phyloP scores from a whole-genome alignment of 352 stramenopile species.

The Lagenidium giganteum region DNA sequence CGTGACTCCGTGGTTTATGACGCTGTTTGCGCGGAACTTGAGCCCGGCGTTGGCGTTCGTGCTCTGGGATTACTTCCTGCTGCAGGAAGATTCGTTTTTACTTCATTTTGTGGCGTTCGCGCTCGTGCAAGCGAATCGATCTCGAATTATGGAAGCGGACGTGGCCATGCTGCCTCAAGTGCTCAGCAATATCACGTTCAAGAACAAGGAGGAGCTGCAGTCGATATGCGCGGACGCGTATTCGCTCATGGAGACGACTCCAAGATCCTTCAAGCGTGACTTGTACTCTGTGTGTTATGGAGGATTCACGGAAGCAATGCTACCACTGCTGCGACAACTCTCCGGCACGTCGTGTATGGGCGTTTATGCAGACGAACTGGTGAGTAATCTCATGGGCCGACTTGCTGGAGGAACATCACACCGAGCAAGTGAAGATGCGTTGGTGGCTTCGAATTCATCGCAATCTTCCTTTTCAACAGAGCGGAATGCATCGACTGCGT shows the following conservation, averaged over 20 bases:
- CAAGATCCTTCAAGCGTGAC: constrained; percentile 60
- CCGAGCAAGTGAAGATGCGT: background rate
- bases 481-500: constrained; percentile 17
- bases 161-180: constrained; percentile 63
- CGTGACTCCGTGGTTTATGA: constrained; percentile 91
- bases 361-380: constrained; percentile 60
- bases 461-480: constrained; percentile 21
- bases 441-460: background rate
- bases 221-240: constrained; percentile 39
- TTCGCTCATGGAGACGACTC: constrained; percentile 36
- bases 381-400: constrained; percentile 54
- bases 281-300: constrained; percentile 68
- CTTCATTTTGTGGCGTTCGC: constrained; percentile 82
- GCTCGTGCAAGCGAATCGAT: constrained; percentile 40
- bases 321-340: constrained; percentile 48
- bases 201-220: constrained; percentile 37
- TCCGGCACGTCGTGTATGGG: constrained; percentile 51
- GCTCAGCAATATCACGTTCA: constrained; percentile 62
- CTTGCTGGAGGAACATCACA: constrained; percentile 7
- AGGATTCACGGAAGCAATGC: constrained; percentile 40
- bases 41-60: constrained; percentile 54
- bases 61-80: constrained; percentile 85
- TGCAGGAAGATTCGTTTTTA: constrained; percentile 74
- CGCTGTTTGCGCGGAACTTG: constrained; percentile 79
- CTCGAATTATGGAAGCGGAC: constrained; percentile 42